phyloP scores from a whole-genome alignment of 805 yeast species.

The Kodamaea kaohsiungensis region DNA sequence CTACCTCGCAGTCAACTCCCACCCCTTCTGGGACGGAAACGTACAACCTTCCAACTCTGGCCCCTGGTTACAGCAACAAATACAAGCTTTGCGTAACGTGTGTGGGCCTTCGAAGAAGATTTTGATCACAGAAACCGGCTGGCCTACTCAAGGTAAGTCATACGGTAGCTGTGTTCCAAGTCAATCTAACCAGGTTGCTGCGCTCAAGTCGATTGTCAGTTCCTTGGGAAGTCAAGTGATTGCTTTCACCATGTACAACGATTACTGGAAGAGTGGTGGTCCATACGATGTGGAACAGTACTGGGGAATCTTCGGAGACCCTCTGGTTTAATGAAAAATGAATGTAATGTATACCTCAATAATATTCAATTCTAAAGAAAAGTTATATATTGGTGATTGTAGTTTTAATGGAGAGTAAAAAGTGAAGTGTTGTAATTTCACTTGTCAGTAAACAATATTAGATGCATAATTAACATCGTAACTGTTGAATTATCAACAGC shows the following conservation, averaged over 20 bases:
- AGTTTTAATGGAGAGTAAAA: no score
- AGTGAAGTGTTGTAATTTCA: no score
- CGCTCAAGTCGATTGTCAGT: conserved; percentile 50
- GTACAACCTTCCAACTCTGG: conserved; percentile 55
- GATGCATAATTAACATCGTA: no score
- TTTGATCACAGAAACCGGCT: conserved; percentile 64
- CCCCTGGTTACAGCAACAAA: conserved; percentile 50
- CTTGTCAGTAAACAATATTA: no score
- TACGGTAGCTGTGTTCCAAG: conserved; percentile 61
- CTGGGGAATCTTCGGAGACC: conserved; percentile 52
- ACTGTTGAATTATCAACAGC: no score
- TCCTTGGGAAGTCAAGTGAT: conserved; percentile 50
- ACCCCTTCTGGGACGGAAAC: conserved; percentile 64
- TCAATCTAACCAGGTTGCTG: conserved; percentile 49
- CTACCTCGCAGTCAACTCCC: conserved; percentile 66
- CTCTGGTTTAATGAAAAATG: conserved; percentile 8
- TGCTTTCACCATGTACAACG: conserved; percentile 63
- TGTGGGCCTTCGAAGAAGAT: conserved; percentile 53
- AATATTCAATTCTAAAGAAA: not conserved
- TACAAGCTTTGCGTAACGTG: conserved; percentile 40
- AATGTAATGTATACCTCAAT: conserved; percentile 3
- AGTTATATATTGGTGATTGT: no score
- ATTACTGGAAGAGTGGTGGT: conserved; percentile 62
- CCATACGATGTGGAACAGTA: conserved; percentile 58
- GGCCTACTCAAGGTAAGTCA: conserved; percentile 64